Conservation (phyloP, 176 grass and related monocot genomes). For the Neostapfia colusana region DNA sequence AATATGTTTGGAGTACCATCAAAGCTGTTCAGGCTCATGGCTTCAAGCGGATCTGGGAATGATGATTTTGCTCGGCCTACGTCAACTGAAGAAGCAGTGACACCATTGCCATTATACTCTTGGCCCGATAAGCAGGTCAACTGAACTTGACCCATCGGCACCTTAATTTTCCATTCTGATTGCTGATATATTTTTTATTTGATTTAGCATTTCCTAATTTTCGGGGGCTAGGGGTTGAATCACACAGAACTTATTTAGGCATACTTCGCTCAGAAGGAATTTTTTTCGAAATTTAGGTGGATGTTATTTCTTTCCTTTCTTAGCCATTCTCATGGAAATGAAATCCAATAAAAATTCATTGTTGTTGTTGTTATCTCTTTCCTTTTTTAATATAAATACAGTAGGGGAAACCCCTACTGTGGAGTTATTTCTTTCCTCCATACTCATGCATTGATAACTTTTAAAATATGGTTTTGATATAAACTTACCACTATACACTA, state of each 20-base stretch:
- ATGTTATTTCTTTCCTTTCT: neutral
- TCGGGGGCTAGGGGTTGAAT: neutral
- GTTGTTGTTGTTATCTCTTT: neutral
- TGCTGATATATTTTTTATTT: neutral
- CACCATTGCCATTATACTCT: conserved; percentile 45
- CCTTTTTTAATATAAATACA: too few species aligned
- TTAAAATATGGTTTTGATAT: neutral
- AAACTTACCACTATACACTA: neutral
- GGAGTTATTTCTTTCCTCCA: neutral
- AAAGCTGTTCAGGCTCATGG: conserved; percentile 45
- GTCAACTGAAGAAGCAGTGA: conserved; percentile 55
- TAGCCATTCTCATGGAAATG: too few species aligned
- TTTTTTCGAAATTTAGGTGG: neutral
- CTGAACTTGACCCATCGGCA: conserved; percentile 8
- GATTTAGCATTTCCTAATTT: neutral
- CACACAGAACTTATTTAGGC: neutral
- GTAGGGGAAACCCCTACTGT: too few species aligned
- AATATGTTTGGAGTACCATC: conserved; percentile 41
- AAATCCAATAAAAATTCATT: too few species aligned
- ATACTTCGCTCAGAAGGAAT: neutral
- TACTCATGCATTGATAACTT: neutral
- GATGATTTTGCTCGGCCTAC: conserved; percentile 40
- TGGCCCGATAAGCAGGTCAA: conserved; percentile 91
- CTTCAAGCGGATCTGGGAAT: conserved; percentile 42
- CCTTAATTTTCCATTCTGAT: neutral